phyloP scores from a whole-genome alignment of 345 rosid genomes.

The Euphorbia lathyris region DNA sequence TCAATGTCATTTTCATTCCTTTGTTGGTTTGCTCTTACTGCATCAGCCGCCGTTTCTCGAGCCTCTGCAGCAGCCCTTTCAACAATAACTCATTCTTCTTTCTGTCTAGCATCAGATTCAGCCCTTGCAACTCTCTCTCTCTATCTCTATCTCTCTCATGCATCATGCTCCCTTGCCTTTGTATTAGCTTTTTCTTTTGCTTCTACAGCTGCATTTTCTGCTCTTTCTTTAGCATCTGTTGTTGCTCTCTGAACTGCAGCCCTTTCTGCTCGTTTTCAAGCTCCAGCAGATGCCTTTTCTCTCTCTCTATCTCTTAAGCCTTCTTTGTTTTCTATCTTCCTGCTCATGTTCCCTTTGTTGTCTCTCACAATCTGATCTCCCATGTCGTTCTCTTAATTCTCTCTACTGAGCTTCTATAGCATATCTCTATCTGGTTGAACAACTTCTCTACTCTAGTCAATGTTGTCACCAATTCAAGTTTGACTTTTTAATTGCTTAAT shows the following conservation, averaged over 20 bases:
- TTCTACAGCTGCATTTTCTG: conserved; percentile 86
- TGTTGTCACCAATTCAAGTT: too few species aligned
- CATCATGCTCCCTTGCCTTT: conserved; percentile 57
- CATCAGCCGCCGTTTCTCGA: conserved; percentile 45
- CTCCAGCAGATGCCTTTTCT: conserved; percentile 60
- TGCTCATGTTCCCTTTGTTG: conserved; percentile 47
- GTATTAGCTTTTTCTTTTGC: conserved; percentile 66
- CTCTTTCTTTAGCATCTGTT: conserved; percentile 74
- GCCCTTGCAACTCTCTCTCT: conserved; percentile 35
- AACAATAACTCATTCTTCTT: conserved; percentile 81
- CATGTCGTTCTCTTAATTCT: conserved; percentile 59
- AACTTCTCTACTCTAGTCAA: conserved; percentile 62
- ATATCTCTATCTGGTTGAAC: conserved; percentile 45
- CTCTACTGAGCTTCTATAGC: conserved; percentile 54
- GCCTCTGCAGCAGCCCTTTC: conserved; percentile 53
- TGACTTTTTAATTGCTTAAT: too few species aligned
- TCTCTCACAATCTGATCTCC: conserved; percentile 48
- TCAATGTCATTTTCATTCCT: conserved; percentile 77
- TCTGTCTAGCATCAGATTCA: conserved; percentile 47
- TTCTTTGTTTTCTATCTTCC: conserved; percentile 58
- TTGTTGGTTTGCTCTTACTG: conserved; percentile 54
- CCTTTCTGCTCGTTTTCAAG: conserved; percentile 87
- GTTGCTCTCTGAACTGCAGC: conserved; percentile 94
- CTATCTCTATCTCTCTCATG: conserved; percentile 36
- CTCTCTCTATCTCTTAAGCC: conserved; percentile 55